Percentiles rank a stretch among this genome's conserved stretches.
phyloP scores from a whole-genome alignment of 169 alveolate genomes.

The Eimeria tenella region DNA sequence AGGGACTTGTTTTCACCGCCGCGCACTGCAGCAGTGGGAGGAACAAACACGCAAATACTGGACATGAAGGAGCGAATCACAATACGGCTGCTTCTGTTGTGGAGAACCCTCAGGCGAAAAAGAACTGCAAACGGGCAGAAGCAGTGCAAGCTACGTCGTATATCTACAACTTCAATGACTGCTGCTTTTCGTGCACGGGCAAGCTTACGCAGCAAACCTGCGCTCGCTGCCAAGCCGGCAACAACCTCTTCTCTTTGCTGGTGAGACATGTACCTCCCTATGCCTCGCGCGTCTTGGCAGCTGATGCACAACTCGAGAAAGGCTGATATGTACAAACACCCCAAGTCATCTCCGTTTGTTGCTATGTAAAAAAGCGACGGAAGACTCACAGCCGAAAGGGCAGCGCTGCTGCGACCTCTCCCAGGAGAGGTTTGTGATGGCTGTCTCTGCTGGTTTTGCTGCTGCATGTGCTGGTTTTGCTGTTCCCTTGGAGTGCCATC shows the following conservation, averaged over 20 bases:
- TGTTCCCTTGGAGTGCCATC: neutral
- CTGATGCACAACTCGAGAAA: constrained; percentile 48
- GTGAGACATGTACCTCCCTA: neutral
- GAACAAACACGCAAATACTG: neutral
- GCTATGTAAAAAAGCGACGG: constrained; percentile 41
- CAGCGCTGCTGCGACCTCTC: constrained; percentile 70
- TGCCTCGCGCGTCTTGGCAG: constrained; percentile 2
- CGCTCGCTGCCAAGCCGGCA: neutral
- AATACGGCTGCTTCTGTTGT: too few species aligned
- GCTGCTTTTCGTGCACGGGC: neutral
- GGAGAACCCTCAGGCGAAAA: neutral
- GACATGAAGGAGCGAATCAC: neutral
- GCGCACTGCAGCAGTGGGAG: neutral
- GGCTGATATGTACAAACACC: constrained; percentile 37
- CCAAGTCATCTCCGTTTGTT: constrained; percentile 4
- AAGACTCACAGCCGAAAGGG: constrained; percentile 24
- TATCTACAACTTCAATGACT: neutral
- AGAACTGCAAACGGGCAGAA: neutral
- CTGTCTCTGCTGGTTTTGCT: constrained; percentile 41
- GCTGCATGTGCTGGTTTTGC: constrained; percentile 23
- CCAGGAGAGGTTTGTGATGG: constrained; percentile 11
- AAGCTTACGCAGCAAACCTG: constrained; percentile 27
- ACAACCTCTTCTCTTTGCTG: constrained; percentile 25
- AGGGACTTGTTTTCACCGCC: neutral
- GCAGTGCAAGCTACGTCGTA: neutral